Percentiles rank a stretch among this genome's conserved stretches.
Evolutionary conservation across 352 stramenopile species (phyloP).

Genomic region (Lagenidium giganteum): DNA sequence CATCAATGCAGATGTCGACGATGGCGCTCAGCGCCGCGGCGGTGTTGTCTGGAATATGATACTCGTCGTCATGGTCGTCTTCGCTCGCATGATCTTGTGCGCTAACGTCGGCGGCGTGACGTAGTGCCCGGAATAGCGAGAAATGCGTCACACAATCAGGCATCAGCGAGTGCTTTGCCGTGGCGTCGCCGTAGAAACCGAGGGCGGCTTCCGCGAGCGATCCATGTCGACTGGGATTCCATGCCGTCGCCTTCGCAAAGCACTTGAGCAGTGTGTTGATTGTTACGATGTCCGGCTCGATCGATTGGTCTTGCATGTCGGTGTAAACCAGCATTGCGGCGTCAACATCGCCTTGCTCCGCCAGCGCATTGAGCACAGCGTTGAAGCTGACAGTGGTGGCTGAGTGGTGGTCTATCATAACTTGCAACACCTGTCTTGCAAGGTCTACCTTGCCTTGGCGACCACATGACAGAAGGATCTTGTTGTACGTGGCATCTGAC

Average conservation of each 20-base stretch:
- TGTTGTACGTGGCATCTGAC: constrained; percentile 9
- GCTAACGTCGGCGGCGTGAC: constrained; percentile 26
- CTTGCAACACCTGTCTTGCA: constrained; percentile 9
- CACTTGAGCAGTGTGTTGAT: background rate
- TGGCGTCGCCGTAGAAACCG: too few species aligned
- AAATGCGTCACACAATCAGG: constrained; percentile 34
- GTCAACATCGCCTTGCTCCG: too few species aligned
- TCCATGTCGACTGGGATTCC: background rate
- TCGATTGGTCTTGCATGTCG: background rate
- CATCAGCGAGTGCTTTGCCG: too few species aligned
- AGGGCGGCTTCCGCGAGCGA: too few species aligned
- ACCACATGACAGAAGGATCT: constrained; percentile 12
- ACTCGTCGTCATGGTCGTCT: constrained; percentile 13
- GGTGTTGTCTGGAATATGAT: constrained; percentile 13
- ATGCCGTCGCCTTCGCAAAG: constrained; percentile 5
- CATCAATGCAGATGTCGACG: constrained; percentile 36
- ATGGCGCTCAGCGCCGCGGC: constrained; percentile 25
- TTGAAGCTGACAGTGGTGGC: constrained; percentile 7
- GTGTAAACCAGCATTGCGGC: constrained; percentile 7
- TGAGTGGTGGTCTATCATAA: too few species aligned
- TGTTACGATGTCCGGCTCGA: constrained; percentile 7
- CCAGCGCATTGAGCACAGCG: constrained; percentile 11
- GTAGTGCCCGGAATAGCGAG: constrained; percentile 46
- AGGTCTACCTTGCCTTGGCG: constrained; percentile 1
- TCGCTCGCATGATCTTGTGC: constrained; percentile 1